A percentile compares a stretch with the other conserved stretches of the same genome.
Evolutionary conservation across 306 rosid species (phyloP).

Genomic region (Castanea sativa): DNA sequence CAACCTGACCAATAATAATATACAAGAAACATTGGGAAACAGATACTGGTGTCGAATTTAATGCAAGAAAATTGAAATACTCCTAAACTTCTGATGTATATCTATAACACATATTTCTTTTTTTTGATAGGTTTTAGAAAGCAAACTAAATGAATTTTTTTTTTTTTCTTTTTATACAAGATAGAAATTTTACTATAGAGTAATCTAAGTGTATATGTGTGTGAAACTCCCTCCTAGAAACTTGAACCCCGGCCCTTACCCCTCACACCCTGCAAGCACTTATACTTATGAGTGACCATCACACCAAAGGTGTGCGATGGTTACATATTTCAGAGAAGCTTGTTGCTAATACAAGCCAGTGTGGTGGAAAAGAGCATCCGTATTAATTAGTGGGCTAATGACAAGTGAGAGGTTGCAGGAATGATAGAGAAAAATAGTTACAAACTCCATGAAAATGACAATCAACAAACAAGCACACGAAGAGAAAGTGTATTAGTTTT

Average conservation of each 20-base stretch:
- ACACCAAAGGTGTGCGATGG: accelerated
- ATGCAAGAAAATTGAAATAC: not conserved
- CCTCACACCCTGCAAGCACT: too few relatives aligned
- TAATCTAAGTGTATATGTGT: too few relatives aligned
- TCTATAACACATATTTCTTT: not conserved
- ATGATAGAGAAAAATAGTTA: not conserved
- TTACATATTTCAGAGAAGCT: too few relatives aligned
- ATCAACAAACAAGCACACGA: not conserved
- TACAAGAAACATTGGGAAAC: not conserved
- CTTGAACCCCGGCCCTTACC: accelerated
- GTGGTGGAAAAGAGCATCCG: not conserved
- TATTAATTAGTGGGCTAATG: not conserved
- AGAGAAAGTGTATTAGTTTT: not conserved
- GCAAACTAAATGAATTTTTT: too few relatives aligned
- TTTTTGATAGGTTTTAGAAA: too few relatives aligned
- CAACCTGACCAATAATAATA: not conserved
- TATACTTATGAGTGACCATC: too few relatives aligned
- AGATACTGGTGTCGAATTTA: not conserved
- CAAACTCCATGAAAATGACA: not conserved
- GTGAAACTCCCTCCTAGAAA: accelerated
- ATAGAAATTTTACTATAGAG: too few relatives aligned
- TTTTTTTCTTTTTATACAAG: too few relatives aligned
- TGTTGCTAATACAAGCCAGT: not conserved
- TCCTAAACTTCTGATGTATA: not conserved
- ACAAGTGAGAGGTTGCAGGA: not conserved